phyloP scores from a whole-genome alignment of 345 rosid genomes.

The Barbarea vulgaris region DNA sequence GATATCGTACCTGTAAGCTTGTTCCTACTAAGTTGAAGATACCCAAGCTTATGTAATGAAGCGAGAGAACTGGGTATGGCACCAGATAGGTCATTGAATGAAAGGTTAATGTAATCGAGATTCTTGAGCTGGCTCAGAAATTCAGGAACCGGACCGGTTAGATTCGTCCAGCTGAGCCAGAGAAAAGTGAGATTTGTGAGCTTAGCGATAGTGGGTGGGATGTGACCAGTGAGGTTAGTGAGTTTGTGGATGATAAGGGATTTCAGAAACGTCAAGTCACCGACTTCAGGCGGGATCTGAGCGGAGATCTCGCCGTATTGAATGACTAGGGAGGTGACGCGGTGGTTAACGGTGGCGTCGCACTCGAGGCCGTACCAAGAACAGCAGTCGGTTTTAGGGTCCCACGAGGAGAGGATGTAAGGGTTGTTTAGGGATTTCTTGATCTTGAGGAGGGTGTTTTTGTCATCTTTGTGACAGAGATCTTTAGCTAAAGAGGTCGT shows the following conservation, averaged over 20 bases:
- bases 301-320: slow-evolving; percentile 48
- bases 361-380: slow-evolving; percentile 65
- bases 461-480: slow-evolving; percentile 60
- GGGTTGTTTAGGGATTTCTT: slow-evolving; percentile 61
- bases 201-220: slow-evolving; percentile 58
- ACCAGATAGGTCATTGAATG: slow-evolving; percentile 62
- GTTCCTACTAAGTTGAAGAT: slow-evolving; percentile 19
- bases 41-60: slow-evolving; percentile 41
- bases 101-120: slow-evolving; percentile 51
- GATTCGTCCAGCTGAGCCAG: slow-evolving; percentile 52
- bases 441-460: slow-evolving; percentile 60
- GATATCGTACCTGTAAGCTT: slow-evolving; percentile 17
- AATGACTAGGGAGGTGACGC: slow-evolving; percentile 60
- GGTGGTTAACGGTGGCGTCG: slow-evolving; percentile 54
- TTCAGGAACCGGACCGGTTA: slow-evolving; percentile 55
- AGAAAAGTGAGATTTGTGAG: slow-evolving; percentile 55
- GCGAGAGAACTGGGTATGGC: slow-evolving; percentile 54
- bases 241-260: slow-evolving; percentile 52
- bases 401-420: slow-evolving; percentile 63
- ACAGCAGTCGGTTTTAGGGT: slow-evolving; percentile 67
- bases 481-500: slow-evolving; percentile 48
- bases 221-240: slow-evolving; percentile 61
- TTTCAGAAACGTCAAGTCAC: slow-evolving; percentile 64
- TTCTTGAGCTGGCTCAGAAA: slow-evolving; percentile 50
- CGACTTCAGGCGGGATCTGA: slow-evolving; percentile 55